These are phyloP conservation scores for Phytophthora colocasiae DNA, from an alignment of 352 stramenopile genomes.

Conservation along the genomic window DNA sequence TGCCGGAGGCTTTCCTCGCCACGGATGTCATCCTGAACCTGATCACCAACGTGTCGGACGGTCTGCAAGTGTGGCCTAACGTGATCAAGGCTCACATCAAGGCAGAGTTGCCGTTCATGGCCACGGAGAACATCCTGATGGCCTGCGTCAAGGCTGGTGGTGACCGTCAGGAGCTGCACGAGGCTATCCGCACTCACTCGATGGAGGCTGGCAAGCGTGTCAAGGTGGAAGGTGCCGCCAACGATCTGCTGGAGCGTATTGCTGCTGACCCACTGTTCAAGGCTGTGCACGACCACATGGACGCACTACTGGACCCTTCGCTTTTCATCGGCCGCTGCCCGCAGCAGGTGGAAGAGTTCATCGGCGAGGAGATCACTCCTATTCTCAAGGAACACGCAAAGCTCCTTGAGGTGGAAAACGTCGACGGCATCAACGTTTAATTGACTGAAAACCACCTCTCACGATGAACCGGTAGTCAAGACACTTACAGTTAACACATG, in stretches of 20 bases:
- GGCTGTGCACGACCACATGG: constrained; percentile 95
- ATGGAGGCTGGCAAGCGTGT: constrained; percentile 98
- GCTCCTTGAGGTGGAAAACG: constrained; percentile 91
- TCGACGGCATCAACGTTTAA: constrained; percentile 98
- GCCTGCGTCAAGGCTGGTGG: constrained; percentile 98
- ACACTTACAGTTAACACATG: neutral
- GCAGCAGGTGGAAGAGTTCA: constrained; percentile 97
- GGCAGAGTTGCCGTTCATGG: constrained; percentile 99
- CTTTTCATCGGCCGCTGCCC: constrained; percentile 98
- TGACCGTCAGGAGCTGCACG: constrained; percentile 98
- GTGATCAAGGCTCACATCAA: constrained; percentile 98
- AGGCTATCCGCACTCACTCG: constrained; percentile 98
- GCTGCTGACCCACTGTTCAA: constrained; percentile 94
- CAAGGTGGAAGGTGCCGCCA: constrained; percentile 97
- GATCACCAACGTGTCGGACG: constrained; percentile 97
- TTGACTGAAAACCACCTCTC: neutral
- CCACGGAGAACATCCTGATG: constrained; percentile 99
- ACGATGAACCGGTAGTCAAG: neutral
- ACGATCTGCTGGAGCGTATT: constrained; percentile 98
- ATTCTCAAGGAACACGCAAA: constrained; percentile 92
- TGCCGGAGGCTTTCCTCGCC: constrained; percentile 98
- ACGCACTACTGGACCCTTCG: constrained; percentile 95
- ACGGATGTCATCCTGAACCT: constrained; percentile 98
- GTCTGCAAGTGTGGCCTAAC: constrained; percentile 96
- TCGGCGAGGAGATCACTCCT: constrained; percentile 94